Percentiles rank a stretch among this genome's conserved stretches.
Evolutionary conservation across 2,329 filamentous ascomycete species (phyloP).

Genomic region (Cryphonectria japonica): DNA sequence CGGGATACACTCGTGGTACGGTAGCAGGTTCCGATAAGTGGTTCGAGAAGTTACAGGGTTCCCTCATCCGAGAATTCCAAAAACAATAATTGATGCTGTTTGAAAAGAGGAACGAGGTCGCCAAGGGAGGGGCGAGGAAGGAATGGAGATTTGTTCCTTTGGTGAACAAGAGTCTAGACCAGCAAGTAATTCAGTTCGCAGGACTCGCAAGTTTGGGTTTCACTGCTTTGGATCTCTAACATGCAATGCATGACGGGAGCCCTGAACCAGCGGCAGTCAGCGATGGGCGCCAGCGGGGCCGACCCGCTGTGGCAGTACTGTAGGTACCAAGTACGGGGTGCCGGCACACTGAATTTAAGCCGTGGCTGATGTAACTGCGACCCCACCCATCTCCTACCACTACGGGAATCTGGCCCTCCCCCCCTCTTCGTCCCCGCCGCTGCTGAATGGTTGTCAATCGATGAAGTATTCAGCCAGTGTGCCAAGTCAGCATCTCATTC

Average conservation of each 20-base stretch:
- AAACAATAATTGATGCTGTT: neutral
- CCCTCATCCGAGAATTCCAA: neutral
- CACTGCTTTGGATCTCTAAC: conserved; percentile 13
- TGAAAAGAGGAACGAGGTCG: no score
- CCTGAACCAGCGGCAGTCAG: conserved; percentile 1
- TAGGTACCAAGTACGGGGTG: neutral
- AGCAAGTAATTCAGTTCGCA: conserved; percentile 6
- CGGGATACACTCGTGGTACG: neutral
- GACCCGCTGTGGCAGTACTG: conserved; percentile 2
- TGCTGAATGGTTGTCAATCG: neutral
- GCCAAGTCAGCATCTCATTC: neutral
- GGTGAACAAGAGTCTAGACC: conserved; percentile 6
- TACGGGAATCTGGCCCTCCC: neutral
- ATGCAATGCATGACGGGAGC: conserved; percentile 15
- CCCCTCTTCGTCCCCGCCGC: neutral
- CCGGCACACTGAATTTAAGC: neutral
- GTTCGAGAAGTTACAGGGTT: neutral
- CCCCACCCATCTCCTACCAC: neutral
- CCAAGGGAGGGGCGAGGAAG: neutral
- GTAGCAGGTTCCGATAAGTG: neutral
- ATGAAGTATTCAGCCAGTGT: neutral
- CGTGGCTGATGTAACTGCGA: neutral
- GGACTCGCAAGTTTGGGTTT: conserved; percentile 25
- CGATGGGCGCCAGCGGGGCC: neutral
- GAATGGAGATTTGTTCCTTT: neutral